Evolutionary conservation across 495 filamentous ascomycete genomes (phyloP).

Genomic region (Daldinia vernicosa): DNA sequence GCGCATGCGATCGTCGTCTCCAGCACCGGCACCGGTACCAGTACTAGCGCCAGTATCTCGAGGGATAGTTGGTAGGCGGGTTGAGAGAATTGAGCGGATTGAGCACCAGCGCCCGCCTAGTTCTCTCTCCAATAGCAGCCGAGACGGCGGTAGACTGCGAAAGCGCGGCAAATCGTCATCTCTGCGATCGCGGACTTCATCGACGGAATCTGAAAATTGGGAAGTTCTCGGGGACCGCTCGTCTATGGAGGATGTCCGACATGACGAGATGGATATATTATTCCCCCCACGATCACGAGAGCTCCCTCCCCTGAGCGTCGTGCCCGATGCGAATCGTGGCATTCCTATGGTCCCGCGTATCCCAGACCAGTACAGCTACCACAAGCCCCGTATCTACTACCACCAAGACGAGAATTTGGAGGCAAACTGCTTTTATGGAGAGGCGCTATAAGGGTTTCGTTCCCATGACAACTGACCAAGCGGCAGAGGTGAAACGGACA

Average conservation of each 20-base stretch:
- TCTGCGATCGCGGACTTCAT: conserved; percentile 21
- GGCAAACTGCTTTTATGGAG: conserved; percentile 19
- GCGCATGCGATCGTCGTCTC: conserved; percentile 41
- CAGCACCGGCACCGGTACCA: neutral
- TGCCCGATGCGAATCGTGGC: conserved; percentile 51
- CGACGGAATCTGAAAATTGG: conserved; percentile 6
- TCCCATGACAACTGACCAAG: neutral
- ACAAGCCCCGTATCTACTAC: conserved; percentile 16
- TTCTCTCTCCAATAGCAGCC: conserved; percentile 20
- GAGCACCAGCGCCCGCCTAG: conserved; percentile 13
- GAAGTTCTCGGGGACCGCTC: conserved; percentile 2
- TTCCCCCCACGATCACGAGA: conserved; percentile 19
- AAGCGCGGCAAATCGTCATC: conserved; percentile 35
- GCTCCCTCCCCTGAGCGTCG: conserved; percentile 39
- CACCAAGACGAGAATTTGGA: conserved; percentile 13
- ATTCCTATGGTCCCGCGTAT: conserved; percentile 50
- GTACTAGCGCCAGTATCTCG: neutral
- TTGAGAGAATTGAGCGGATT: neutral
- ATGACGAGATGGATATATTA: conserved; percentile 4
- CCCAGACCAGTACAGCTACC: conserved; percentile 43
- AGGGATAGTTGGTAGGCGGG: conserved; percentile 2
- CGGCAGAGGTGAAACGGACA: conserved; percentile 6
- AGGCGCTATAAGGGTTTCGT: conserved; percentile 21
- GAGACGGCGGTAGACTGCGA: conserved; percentile 24
- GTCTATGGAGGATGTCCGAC: conserved; percentile 1